These are phyloP conservation scores for Halenospora varia DNA, from an alignment of 495 filamentous ascomycete species.

Conservation along the genomic window DNA sequence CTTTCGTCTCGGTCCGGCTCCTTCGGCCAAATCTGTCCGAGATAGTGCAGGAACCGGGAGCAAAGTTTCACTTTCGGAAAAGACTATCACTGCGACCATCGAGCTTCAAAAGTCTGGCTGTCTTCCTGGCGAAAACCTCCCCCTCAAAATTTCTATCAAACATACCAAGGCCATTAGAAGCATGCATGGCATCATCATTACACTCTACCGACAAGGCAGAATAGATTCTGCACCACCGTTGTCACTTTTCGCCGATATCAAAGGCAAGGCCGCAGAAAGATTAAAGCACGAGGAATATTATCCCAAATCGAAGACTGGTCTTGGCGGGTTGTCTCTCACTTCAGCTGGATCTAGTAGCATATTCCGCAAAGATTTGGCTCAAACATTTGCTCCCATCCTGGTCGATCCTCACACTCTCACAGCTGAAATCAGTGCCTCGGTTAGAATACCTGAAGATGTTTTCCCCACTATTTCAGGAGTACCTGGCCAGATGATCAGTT, in stretches of 20 bases:
- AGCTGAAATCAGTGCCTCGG: conserved; percentile 69
- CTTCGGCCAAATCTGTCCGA: conserved; percentile 14
- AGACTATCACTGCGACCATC: conserved; percentile 83
- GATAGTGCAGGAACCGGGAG: conserved; percentile 14
- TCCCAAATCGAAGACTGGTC: conserved; percentile 64
- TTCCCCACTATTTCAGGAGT: conserved; percentile 91
- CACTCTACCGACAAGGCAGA: conserved; percentile 84
- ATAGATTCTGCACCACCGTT: conserved; percentile 78
- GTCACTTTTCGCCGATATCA: conserved; percentile 50
- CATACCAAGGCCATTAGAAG: conserved; percentile 86
- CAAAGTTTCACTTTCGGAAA: conserved; percentile 28
- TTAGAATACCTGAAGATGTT: conserved; percentile 82
- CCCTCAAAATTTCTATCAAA: conserved; percentile 74
- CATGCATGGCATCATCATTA: conserved; percentile 87
- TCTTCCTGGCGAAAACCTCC: conserved; percentile 78
- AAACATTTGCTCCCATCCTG: conserved; percentile 80
- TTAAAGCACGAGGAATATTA: conserved; percentile 78
- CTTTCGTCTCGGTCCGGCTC: conserved; percentile 35
- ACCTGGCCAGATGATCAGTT: conserved; percentile 87
- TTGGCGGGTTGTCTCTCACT: conserved; percentile 76
- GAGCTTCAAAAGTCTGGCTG: conserved; percentile 79
- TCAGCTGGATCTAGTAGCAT: conserved; percentile 78
- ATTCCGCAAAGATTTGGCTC: conserved; percentile 89
- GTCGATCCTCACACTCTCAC: conserved; percentile 77
- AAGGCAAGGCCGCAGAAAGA: conserved; percentile 55